Conservation (phyloP, 2,329 filamentous ascomycete species). For the Colletotrichum eremochloae region DNA sequence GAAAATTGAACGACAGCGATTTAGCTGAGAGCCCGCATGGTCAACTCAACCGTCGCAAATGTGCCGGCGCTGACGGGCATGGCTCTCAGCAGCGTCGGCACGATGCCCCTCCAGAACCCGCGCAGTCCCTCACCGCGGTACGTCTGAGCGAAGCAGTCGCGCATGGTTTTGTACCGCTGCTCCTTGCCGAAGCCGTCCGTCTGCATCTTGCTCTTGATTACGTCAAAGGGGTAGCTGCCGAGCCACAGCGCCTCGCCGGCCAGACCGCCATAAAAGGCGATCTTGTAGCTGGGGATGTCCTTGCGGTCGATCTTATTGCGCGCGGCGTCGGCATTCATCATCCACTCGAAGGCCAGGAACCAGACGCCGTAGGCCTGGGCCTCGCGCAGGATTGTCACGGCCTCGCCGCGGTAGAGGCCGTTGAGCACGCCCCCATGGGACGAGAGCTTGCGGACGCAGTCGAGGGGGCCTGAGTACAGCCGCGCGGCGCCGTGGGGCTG, state of each 20-base stretch:
- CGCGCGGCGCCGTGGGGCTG: conserved; percentile 87
- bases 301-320: conserved; percentile 82
- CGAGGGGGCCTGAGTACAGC: conserved; percentile 86
- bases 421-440: conserved; percentile 74
- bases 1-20: not conserved
- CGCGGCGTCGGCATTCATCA: conserved; percentile 91
- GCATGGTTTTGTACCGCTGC: conserved; percentile 84
- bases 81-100: conserved; percentile 89
- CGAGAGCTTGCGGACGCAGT: conserved; percentile 90
- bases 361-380: conserved; percentile 95
- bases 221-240: conserved; percentile 93
- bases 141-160: conserved; percentile 88
- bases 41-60: conserved; percentile 85
- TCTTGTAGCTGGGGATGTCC: conserved; percentile 85
- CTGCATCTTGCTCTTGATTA: conserved; percentile 99
- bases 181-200: conserved; percentile 86
- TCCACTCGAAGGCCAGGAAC: conserved; percentile 95
- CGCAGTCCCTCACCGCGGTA: conserved; percentile 80
- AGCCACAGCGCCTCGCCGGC: conserved; percentile 97
- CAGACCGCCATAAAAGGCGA: conserved; percentile 91
- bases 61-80: conserved; percentile 99
- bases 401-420: conserved; percentile 88
- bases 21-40: conserved; percentile 71
- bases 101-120: conserved; percentile 96
- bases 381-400: conserved; percentile 89